Percentiles rank a stretch among this genome's conserved stretches.
Evolutionary conservation across 257 asterid genomes (phyloP).

Genomic region (Knoxia roxburghii): DNA sequence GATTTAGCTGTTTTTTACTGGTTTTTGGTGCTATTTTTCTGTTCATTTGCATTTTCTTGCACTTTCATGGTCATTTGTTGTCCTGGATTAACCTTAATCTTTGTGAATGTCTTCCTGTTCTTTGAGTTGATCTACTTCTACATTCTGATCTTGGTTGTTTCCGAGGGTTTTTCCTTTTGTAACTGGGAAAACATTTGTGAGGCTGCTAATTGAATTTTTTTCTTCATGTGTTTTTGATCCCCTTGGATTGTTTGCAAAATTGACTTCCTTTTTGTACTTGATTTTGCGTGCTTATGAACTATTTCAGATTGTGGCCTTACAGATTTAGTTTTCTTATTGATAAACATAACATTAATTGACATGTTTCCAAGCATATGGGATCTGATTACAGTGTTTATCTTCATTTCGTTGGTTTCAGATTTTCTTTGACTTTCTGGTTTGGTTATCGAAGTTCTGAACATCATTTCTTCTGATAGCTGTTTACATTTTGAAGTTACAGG

Average conservation of each 20-base stretch:
- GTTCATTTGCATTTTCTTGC: background rate
- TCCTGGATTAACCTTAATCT: background rate
- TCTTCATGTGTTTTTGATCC: background rate
- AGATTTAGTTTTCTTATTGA: background rate
- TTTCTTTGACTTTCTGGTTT: background rate
- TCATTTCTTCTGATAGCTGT: constrained; percentile 8
- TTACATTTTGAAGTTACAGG: constrained; percentile 1
- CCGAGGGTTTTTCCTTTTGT: background rate
- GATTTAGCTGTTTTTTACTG: background rate
- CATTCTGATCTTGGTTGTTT: constrained; percentile 11
- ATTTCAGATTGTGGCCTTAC: constrained; percentile 4
- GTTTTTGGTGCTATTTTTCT: background rate
- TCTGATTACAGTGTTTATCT: background rate
- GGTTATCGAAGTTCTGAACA: background rate
- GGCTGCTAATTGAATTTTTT: no score
- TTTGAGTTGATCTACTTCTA: constrained; percentile 8
- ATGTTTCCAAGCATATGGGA: background rate
- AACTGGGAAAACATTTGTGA: background rate
- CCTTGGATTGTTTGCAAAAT: no score
- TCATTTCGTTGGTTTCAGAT: constrained; percentile 9
- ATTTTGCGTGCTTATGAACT: background rate
- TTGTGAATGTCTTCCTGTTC: background rate
- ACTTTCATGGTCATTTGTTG: background rate
- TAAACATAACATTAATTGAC: background rate
- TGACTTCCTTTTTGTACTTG: no score